These are phyloP conservation scores for Fusarium sp. DNA, from an alignment of 2,329 filamentous ascomycete species.

Conservation along the genomic window DNA sequence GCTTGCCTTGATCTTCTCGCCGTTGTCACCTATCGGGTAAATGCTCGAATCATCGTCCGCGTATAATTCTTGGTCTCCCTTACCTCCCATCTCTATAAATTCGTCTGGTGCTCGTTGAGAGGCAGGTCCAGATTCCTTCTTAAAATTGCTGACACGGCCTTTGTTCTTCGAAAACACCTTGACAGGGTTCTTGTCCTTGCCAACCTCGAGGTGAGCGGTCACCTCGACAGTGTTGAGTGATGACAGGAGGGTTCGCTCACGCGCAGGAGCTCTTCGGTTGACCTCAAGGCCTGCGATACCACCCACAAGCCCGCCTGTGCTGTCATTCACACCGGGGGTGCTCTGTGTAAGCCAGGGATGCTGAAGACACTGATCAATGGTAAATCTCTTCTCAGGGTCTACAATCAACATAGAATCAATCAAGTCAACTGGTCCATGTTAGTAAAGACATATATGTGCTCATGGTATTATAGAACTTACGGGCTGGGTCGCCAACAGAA, in stretches of 20 bases:
- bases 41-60: constrained; percentile 69
- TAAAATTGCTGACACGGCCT: constrained; percentile 53
- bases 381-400: constrained; percentile 84
- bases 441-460: not conserved
- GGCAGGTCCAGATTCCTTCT: constrained; percentile 74
- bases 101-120: constrained; percentile 76
- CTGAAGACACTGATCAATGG: constrained; percentile 88
- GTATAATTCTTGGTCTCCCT: constrained; percentile 84
- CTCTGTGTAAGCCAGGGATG: constrained; percentile 88
- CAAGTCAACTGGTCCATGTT: constrained; percentile 72
- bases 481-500: constrained; percentile 73
- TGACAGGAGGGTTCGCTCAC: constrained; percentile 88
- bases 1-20: constrained; percentile 48
- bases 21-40: constrained; percentile 57
- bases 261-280: constrained; percentile 79
- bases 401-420: constrained; percentile 97
- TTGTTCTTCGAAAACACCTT: constrained; percentile 83
- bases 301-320: constrained; percentile 92
- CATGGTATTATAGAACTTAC: constrained; percentile 54
- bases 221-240: constrained; percentile 80
- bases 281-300: constrained; percentile 87
- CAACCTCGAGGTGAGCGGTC: constrained; percentile 65
- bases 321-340: constrained; percentile 76
- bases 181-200: constrained; percentile 69
- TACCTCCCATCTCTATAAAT: constrained; percentile 87